Evolutionary conservation across 257 asterid genomes (phyloP), one percentile per base, ranked within the genome.

Genomic region (Hygrophila difformis): DNA sequence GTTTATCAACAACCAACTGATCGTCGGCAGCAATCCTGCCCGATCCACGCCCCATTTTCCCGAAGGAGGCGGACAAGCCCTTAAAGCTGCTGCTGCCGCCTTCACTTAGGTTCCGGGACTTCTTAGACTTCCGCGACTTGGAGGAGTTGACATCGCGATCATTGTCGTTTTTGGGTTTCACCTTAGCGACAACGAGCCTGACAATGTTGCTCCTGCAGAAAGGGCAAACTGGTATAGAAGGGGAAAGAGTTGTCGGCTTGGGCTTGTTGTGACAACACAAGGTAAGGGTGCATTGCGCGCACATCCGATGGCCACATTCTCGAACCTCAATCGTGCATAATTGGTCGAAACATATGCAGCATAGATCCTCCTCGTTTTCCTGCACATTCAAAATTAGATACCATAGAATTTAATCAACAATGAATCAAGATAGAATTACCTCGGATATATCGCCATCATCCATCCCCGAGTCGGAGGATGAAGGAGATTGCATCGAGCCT

Each of bases 21-120:
- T 69, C 57, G 39, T 74, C 86, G 13, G 72, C 65, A 14, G 68
- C 69, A 26, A 81, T 71, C 64, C 85, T 57, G 47, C 82, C 88
- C 0, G 95, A 79, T 19, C 94, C 89, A 16, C 81, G 91, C 20
- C 80, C 83, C 70, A 82, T 73, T 71, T 59, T 86, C 37, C 96
- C 81, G 15, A 89, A 79, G 4, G 97, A 79, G 41, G 78, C 72
- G 0, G 95, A 75, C 61, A 88, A 44, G 49, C 95, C 63, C 73
- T 89, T 89, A 61, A 89, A 77, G 55, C 98, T 89, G 72, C 93
- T 85, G 51, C 96, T 82, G 21, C 92, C 96, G 21, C 92, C 96
- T 79, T 78, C 98, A 8, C 84, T 78, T 19, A 68, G 49, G 74
- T 85, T 82, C 49, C 78, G 61, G 18, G 93, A 82, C 65, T 74